Base-by-base conservation (phyloP, 106 monocot genomes). In the Platanthera guangdongensis region DNA sequence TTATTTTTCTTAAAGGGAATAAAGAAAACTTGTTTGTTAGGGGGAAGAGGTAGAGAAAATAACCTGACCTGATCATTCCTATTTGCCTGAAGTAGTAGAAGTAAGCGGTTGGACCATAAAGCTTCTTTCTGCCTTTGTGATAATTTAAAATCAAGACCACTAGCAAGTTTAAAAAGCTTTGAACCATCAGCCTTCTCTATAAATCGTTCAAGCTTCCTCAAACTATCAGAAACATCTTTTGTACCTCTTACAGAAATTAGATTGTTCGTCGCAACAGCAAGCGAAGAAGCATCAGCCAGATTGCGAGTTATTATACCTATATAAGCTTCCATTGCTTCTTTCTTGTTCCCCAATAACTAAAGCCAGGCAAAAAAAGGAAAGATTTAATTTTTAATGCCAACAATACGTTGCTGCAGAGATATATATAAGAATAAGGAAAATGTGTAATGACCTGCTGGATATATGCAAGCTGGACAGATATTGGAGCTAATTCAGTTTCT, bases 51-150 rank as follows among this genome's bases (percentile, higher is more conserved):
- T 39, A 39, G 39, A 39, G 39, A 70, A 70, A 72, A 72, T 21
- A 51, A 11, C 18, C 51, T 51, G 22, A 99, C 99, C 92, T 99
- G 99, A 84, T 99, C 94, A 47, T 90, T 79, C 71, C 82, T 92
- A 79, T 99, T 99, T 45, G 92, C 79, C 68, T 92, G 99, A 73
- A 99, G 94, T 50, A 99, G 92, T 50, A 99, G 81, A 71, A 99
- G 92, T 79, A 92, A 72, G 52, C 86, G 76, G 45, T 94, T 94
- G 4, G 84, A 86, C 70, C 85, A 99, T 74, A 99, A 62, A 48
- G 92, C 85, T 79, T 94, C 99, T 72, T 88, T 99, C 68, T 99
- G 99, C 73, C 87, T 84, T n/a, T 82, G 45, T 3, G 74, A 88
- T 54, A 99, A 70, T 72, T 92, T 94, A 64, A 79, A 92, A 15